A percentile compares a stretch with the other conserved stretches of the same genome.
Conservation (phyloP, 768 basidiomycete genomes). For the Chlorophyllum brunneum region DNA sequence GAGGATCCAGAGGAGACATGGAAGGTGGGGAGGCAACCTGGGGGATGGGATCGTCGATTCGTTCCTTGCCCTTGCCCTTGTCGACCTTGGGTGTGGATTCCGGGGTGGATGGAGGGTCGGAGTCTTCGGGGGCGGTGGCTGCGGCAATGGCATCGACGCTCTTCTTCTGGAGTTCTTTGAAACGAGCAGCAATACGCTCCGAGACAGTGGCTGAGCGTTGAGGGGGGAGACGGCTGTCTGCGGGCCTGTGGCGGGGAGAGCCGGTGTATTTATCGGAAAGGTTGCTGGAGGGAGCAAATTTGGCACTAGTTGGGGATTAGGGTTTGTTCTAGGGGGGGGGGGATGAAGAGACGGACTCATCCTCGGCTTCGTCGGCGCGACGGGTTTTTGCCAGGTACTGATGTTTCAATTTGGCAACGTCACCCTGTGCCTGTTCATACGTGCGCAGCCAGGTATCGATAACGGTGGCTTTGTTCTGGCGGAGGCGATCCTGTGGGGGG, state of each 20-base stretch:
- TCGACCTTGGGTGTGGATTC: conserved; percentile 55
- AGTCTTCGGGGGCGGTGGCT: conserved; percentile 27
- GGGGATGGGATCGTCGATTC: conserved; percentile 35
- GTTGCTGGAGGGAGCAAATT: conserved; percentile 73
- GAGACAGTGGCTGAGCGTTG: conserved; percentile 76
- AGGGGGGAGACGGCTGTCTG: conserved; percentile 46
- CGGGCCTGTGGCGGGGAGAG: conserved; percentile 67
- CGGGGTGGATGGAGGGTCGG: conserved; percentile 25
- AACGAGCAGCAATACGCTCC: conserved; percentile 80
- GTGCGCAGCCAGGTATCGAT: conserved; percentile 64
- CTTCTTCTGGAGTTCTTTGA: conserved; percentile 74
- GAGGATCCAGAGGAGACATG: conserved; percentile 58
- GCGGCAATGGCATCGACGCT: conserved; percentile 34
- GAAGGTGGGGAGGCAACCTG: conserved; percentile 52
- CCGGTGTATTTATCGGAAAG: conserved; percentile 74
- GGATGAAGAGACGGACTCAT: conserved; percentile 65
- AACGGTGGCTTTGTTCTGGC: conserved; percentile 50
- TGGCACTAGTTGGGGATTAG: conserved; percentile 51
- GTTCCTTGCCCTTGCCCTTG: conserved; percentile 76
- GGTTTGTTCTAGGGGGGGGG: conserved; percentile 12
- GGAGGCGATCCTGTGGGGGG: conserved; percentile 55
- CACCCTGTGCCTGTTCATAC: conserved; percentile 66
- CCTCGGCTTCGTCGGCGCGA: conserved; percentile 87
- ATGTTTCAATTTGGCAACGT: conserved; percentile 71
- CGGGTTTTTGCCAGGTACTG: conserved; percentile 76